Conservation (phyloP, 768 basidiomycete genomes). For the Gautieria morchelliformis region DNA sequence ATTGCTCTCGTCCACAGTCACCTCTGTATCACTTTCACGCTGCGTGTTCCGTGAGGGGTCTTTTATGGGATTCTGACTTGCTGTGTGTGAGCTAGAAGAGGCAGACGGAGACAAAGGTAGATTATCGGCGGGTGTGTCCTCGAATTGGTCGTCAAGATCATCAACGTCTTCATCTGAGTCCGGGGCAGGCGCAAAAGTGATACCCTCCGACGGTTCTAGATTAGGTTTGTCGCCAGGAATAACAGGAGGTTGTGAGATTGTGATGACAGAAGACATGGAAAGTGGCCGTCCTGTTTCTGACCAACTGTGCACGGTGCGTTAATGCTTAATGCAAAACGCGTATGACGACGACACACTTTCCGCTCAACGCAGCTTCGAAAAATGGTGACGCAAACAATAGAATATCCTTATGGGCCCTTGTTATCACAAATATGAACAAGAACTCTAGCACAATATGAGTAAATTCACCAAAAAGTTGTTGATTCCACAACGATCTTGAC, state of each 20-base stretch:
- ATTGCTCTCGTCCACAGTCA: conserved; percentile 4
- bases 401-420: conserved; percentile 86
- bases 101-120: neutral
- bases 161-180: conserved; percentile 39
- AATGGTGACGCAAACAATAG: conserved; percentile 91
- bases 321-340: neutral
- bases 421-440: neutral
- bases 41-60: neutral
- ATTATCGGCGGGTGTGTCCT: neutral
- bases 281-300: conserved; percentile 73
- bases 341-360: conserved; percentile 26
- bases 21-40: conserved; percentile 4
- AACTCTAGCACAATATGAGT: neutral
- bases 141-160: conserved; percentile 28
- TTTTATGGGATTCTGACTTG: neutral
- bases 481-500: conserved; percentile 87
- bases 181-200: conserved; percentile 48
- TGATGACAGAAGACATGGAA: conserved; percentile 76
- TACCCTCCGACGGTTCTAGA: conserved; percentile 30
- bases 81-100: neutral
- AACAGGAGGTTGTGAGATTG: conserved; percentile 66
- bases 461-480: conserved; percentile 80
- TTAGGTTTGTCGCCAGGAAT: conserved; percentile 40
- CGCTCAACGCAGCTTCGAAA: conserved; percentile 85
- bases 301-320: conserved; percentile 42